Percentiles rank a stretch among this genome's conserved stretches.
Evolutionary conservation across 305 asterid species (phyloP).

Genomic region (Plantago coronopus): DNA sequence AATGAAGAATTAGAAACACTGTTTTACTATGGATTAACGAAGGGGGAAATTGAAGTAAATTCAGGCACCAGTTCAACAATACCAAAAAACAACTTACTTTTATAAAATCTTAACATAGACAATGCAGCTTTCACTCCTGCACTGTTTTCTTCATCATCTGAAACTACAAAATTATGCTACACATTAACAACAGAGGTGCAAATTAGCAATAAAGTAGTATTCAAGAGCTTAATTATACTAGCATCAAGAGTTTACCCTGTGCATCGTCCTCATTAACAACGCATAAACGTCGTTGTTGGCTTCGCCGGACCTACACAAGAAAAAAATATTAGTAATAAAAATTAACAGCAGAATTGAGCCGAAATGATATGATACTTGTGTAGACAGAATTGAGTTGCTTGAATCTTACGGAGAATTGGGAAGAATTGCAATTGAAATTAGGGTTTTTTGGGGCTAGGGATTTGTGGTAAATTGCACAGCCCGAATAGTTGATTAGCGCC

Average conservation of each 20-base stretch:
- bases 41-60: conserved; percentile 9
- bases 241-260: conserved; percentile 30
- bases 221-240: background rate
- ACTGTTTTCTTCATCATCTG: conserved; percentile 58
- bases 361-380: background rate
- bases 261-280: conserved; percentile 25
- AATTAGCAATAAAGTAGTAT: background rate
- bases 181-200: background rate
- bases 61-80: background rate
- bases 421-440: conserved; percentile 26
- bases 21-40: too few species aligned
- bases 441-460: conserved; percentile 34
- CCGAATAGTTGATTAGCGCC: conserved; percentile 44
- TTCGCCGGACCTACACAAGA: conserved; percentile 1
- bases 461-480: conserved; percentile 24
- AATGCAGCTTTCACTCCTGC: conserved; percentile 75
- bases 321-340: background rate
- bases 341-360: background rate
- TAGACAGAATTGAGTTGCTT: conserved; percentile 18
- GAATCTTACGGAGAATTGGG: conserved; percentile 22
- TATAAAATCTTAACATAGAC: conserved; percentile 69
- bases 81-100: conserved; percentile 42
- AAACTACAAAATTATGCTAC: conserved; percentile 12
- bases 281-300: conserved; percentile 22
- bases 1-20: too few species aligned